Evolutionary conservation across 257 asterid species (phyloP).

Genomic region (Jacaranda mimosifolia): DNA sequence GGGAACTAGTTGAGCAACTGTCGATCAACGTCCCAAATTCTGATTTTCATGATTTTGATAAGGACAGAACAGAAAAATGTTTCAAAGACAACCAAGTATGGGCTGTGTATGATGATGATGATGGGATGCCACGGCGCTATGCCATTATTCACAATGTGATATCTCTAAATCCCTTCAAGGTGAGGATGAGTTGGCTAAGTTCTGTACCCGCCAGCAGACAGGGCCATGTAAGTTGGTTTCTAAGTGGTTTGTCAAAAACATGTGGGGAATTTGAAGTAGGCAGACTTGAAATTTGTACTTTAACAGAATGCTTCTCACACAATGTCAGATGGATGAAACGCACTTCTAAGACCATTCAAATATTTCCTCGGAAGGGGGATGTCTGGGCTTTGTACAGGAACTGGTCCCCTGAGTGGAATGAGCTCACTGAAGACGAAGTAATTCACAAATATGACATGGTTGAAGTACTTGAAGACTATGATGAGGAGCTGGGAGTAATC

Average conservation of each 20-base stretch:
- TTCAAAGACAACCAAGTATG: slow-evolving; percentile 70
- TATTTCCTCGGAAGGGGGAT: slow-evolving; percentile 70
- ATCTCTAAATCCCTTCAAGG: slow-evolving; percentile 67
- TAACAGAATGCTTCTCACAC: slow-evolving; percentile 68
- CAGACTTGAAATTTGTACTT: slow-evolving; percentile 47
- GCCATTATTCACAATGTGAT: slow-evolving; percentile 64
- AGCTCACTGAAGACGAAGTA: slow-evolving; percentile 61
- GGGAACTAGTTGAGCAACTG: slow-evolving; percentile 41
- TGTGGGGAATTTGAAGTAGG: slow-evolving; percentile 65
- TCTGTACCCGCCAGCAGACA: slow-evolving; percentile 48
- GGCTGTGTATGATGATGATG: slow-evolving; percentile 77
- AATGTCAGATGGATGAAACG: slow-evolving; percentile 52
- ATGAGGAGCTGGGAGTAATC: slow-evolving; percentile 65
- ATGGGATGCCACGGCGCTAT: slow-evolving; percentile 81
- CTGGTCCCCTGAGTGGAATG: slow-evolving; percentile 81
- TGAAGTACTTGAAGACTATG: slow-evolving; percentile 72
- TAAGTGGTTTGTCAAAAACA: slow-evolving; percentile 56
- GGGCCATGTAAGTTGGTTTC: slow-evolving; percentile 52
- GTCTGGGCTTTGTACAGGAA: slow-evolving; percentile 83
- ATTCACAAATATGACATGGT: slow-evolving; percentile 65
- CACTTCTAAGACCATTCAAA: slow-evolving; percentile 50
- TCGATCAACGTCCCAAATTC: slow-evolving; percentile 55
- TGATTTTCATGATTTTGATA: slow-evolving; percentile 67
- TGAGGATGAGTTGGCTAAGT: slow-evolving; percentile 62
- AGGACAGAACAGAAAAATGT: slow-evolving; percentile 50